Conservation (phyloP, 306 rosid genomes). For the Corylus heterophylla region DNA sequence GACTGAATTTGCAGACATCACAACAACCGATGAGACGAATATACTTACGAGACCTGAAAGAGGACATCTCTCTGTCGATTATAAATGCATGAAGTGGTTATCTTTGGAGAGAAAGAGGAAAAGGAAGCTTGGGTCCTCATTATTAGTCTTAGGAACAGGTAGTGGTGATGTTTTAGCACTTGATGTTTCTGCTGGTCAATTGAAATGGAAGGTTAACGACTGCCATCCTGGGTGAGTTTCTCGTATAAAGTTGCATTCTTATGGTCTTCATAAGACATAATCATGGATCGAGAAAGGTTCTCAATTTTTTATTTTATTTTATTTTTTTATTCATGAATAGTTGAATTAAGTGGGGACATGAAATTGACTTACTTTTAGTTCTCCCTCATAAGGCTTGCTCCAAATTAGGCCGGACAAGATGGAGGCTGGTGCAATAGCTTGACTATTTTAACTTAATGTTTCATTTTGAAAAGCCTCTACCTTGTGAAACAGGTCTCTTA, state of each 20-base stretch:
- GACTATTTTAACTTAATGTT: neutral
- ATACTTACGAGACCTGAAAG: conserved; percentile 42
- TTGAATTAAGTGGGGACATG: neutral
- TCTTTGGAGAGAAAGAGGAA: conserved; percentile 73
- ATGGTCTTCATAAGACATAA: neutral
- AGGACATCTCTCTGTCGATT: conserved; percentile 94
- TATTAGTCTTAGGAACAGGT: conserved; percentile 87
- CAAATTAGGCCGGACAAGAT: no score
- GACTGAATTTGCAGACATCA: conserved; percentile 79
- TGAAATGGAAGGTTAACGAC: conserved; percentile 72
- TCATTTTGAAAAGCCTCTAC: neutral
- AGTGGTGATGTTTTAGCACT: conserved; percentile 87
- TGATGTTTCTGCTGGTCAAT: conserved; percentile 76
- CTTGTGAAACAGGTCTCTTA: neutral
- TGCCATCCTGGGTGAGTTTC: conserved; percentile 88
- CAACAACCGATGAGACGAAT: conserved; percentile 49
- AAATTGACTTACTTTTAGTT: neutral
- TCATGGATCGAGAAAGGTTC: neutral
- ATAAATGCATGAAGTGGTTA: conserved; percentile 92
- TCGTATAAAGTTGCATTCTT: neutral
- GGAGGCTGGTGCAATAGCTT: neutral
- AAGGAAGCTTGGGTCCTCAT: conserved; percentile 66
- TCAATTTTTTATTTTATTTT: neutral
- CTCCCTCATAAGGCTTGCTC: neutral
- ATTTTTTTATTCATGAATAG: no score